Base-by-base conservation (phyloP, 2,329 filamentous ascomycete genomes). In the Pestalotiopsis sp. region DNA sequence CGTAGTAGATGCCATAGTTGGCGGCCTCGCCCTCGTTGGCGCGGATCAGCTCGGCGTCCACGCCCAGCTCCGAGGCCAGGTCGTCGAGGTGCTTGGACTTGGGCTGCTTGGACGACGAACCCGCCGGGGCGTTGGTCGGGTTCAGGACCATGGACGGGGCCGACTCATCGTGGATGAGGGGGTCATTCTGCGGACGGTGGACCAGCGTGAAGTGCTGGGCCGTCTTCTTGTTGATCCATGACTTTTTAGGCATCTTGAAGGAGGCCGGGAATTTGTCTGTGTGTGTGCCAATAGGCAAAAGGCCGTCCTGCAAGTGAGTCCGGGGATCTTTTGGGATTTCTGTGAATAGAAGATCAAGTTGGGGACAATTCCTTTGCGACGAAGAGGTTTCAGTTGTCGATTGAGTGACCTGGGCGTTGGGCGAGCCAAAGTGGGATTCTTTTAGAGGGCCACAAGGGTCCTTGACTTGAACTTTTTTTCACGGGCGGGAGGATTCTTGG, bases 1-100 rank as follows among this genome's bases (percentile, higher is more conserved):
- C 97, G 80, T 88, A 99, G 85, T 93, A 99, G 72, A 99, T 89
- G 72, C 96, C 96, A 81, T 98, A 90, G 79, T 93, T 93, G 73
- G 97, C 96, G 9, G 97, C 96, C 83, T 99, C 95, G 75, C 97
- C 97, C 81, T 99, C 96, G 80, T 99, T 98, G 68, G 89, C 88
- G 74, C 95, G 91, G 72, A 97, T 90, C 70, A 82, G 83, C 57
- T 85, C 84, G 25, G 87, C 85, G 39, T 91, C 89, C 41, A 87
- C 84, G 1, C 92, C 92, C 64, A 98, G 90, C 78, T 97, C 92
- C 3, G 87, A 90, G 11, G 85, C 88, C 27, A 99, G 85, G 72
- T 98, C 95, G 69, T 88, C 86, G 17, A 97, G 86, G 68, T 90
- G 90, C 79, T 92, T 92, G 70, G 57, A 57, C 52, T 59, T 56